These are phyloP conservation scores for Venturia carpophila DNA, from an alignment of 2,329 filamentous ascomycete genomes.

Conservation along the genomic window DNA sequence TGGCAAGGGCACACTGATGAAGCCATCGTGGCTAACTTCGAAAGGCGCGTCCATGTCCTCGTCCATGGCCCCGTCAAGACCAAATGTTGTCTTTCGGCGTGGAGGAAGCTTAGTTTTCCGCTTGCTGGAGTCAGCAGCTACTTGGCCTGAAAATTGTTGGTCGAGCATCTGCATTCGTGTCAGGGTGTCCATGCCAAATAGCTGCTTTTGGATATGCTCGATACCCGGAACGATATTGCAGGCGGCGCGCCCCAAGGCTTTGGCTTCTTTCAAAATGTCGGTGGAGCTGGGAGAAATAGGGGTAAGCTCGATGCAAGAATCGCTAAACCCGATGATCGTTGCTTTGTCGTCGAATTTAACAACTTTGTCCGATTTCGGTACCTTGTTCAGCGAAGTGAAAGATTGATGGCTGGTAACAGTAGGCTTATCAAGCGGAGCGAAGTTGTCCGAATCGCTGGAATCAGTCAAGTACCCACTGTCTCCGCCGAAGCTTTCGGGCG, in stretches of 20 bases:
- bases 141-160: neutral
- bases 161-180: neutral
- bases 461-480: neutral
- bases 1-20: neutral
- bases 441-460: neutral
- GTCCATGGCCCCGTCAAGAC: neutral
- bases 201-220: neutral
- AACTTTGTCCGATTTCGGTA: neutral
- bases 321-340: neutral
- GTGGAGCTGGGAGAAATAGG: neutral
- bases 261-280: neutral
- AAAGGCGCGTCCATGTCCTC: neutral
- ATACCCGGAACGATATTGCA: neutral
- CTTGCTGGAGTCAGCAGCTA: neutral
- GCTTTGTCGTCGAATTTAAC: neutral
- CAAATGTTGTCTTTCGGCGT: neutral
- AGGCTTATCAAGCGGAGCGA: neutral
- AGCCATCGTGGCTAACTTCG: neutral
- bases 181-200: neutral
- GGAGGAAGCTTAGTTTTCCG: neutral
- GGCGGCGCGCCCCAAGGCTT: neutral
- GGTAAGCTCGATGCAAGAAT: neutral
- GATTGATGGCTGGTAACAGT: neutral
- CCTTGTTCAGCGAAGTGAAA: no score
- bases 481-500: neutral